phyloP scores from a whole-genome alignment of 306 rosid genomes.

The Cucurbita pepo region DNA sequence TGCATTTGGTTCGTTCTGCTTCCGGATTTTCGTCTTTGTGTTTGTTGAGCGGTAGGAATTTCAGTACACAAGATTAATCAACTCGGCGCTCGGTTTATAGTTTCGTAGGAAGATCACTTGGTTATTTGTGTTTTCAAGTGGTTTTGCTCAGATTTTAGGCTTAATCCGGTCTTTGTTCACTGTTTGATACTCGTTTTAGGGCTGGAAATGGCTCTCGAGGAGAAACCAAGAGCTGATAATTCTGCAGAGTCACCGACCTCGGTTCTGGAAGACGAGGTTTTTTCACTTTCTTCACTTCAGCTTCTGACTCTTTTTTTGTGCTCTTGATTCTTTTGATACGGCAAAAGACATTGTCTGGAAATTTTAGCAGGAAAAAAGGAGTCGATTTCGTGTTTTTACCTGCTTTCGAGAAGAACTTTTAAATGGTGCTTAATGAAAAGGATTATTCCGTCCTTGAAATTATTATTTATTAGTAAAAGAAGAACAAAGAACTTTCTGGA shows the following conservation, averaged over 20 bases:
- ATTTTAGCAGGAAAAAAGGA: not conserved
- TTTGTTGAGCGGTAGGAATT: not conserved
- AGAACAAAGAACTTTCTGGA: not conserved
- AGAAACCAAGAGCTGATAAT: constrained; percentile 21
- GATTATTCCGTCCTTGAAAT: not conserved
- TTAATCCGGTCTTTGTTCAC: not conserved
- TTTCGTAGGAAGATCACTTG: not conserved
- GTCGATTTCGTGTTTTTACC: not conserved
- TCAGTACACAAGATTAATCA: not conserved
- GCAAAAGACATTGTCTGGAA: not conserved
- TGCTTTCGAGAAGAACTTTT: not conserved
- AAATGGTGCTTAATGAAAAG: not conserved
- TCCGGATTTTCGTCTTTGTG: not conserved
- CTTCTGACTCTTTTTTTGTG: not conserved
- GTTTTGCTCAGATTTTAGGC: not conserved
- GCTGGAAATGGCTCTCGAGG: constrained; percentile 34
- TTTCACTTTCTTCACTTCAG: not conserved
- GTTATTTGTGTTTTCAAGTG: not conserved
- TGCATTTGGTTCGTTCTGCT: not conserved
- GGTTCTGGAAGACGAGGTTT: constrained; percentile 71
- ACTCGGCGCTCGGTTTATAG: not conserved
- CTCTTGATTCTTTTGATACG: not conserved
- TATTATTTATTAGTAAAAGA: not conserved
- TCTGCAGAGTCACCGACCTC: constrained; percentile 67
- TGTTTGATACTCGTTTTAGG: constrained; percentile 15